Percentiles rank a stretch among this genome's conserved stretches.
These are phyloP conservation scores for Beta vulgaris DNA, from an alignment of 148 eudicot genomes.

Conservation along the genomic window DNA sequence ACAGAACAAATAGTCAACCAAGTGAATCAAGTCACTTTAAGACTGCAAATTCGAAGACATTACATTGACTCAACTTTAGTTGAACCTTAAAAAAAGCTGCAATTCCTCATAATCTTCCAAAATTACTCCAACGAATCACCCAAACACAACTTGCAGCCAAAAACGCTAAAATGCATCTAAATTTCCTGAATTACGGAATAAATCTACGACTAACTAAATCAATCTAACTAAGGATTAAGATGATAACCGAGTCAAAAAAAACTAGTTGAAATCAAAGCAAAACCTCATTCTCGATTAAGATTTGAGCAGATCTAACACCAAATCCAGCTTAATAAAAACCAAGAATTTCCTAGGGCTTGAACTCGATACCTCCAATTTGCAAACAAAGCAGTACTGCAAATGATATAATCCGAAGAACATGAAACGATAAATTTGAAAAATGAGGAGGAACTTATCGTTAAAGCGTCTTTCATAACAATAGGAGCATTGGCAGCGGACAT, in stretches of 20 bases:
- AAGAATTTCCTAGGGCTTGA: constrained; percentile 10
- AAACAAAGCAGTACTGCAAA: not conserved
- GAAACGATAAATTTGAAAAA: not conserved
- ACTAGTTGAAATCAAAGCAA: not conserved
- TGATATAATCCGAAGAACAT: not conserved
- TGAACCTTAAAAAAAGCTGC: not conserved
- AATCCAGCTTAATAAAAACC: not conserved
- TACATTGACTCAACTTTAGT: not conserved
- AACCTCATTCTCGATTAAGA: constrained; percentile 1
- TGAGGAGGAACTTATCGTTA: constrained; percentile 56
- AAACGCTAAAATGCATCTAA: not conserved
- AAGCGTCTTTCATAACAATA: constrained; percentile 85
- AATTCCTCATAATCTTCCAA: not conserved
- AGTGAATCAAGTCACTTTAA: not conserved
- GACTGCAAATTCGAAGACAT: not conserved
- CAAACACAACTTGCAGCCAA: not conserved
- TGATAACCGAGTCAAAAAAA: not conserved
- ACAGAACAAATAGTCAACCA: not conserved
- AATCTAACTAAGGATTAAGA: not conserved
- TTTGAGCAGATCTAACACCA: constrained; percentile 42
- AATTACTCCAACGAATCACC: not conserved
- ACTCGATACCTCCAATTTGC: not conserved
- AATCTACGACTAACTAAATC: not conserved
- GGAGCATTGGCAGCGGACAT: constrained; percentile 99
- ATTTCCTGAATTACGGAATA: not conserved